Percentiles rank a stretch among this genome's conserved stretches.
Conservation (phyloP, 768 basidiomycete genomes). For the Dentipellis sp. region DNA sequence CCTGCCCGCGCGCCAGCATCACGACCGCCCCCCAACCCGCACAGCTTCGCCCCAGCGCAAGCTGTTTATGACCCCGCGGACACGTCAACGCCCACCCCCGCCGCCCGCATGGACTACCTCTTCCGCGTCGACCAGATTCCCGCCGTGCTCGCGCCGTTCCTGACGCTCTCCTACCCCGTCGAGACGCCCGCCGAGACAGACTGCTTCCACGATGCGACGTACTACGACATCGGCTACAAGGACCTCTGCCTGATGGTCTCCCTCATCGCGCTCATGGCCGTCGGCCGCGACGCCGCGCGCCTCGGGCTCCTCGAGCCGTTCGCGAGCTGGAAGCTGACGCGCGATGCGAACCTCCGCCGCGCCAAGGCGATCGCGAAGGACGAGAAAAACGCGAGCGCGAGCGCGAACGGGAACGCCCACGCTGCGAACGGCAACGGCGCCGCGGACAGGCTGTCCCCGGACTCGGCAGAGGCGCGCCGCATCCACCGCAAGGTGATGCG, state of each 20-base stretch:
- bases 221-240: conserved; percentile 64
- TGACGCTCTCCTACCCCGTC: conserved; percentile 64
- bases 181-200: conserved; percentile 47
- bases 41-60: neutral
- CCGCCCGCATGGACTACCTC: conserved; percentile 11
- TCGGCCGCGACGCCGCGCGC: conserved; percentile 72
- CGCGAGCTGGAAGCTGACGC: conserved; percentile 64
- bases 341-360: conserved; percentile 31
- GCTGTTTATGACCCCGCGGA: conserved; percentile 9
- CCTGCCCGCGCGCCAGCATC: neutral
- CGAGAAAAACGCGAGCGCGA: conserved; percentile 17
- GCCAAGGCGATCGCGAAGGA: conserved; percentile 16
- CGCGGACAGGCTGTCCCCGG: conserved; percentile 19
- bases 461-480: conserved; percentile 43
- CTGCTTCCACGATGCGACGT: conserved; percentile 60
- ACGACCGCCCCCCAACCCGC: neutral
- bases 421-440: conserved; percentile 22
- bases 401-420: conserved; percentile 25
- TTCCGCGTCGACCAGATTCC: conserved; percentile 25
- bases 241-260: conserved; percentile 76
- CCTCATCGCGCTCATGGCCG: conserved; percentile 82
- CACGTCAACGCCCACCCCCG: conserved; percentile 6
- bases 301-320: conserved; percentile 72
- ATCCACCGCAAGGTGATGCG: conserved; percentile 68
- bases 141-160: conserved; percentile 54